A percentile compares a stretch with the other conserved stretches of the same genome.
Conservation (phyloP, 2,329 filamentous ascomycete genomes). For the Diaporthe sp. region DNA sequence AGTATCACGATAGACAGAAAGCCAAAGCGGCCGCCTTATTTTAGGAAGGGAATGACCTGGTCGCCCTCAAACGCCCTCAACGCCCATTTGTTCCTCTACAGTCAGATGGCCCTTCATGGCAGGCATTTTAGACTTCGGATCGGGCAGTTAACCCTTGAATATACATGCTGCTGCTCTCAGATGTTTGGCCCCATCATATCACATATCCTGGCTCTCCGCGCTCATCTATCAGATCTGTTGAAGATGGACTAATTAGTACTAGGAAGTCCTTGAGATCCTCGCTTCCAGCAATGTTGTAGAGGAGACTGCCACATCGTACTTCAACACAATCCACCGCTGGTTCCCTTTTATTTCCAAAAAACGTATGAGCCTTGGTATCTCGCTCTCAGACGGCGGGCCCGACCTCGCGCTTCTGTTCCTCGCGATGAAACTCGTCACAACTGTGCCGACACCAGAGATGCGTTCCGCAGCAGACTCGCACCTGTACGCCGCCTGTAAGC, state of each 20-base stretch:
- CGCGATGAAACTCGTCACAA: constrained; percentile 58
- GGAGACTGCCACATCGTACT: constrained; percentile 52
- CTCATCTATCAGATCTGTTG: neutral
- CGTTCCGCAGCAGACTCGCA: constrained; percentile 45
- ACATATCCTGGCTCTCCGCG: neutral
- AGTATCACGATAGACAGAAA: neutral
- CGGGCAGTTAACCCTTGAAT: neutral
- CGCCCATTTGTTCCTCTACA: neutral
- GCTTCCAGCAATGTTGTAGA: constrained; percentile 50
- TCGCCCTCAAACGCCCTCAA: neutral
- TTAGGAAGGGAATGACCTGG: neutral
- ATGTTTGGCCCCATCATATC: neutral
- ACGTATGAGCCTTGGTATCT: constrained; percentile 53
- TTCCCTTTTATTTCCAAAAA: constrained; percentile 60
- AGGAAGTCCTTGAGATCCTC: constrained; percentile 52
- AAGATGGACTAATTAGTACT: neutral
- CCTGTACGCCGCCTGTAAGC: constrained; percentile 55
- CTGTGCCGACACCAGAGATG: constrained; percentile 47
- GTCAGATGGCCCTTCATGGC: neutral
- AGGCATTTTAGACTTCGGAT: neutral
- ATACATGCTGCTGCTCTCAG: neutral
- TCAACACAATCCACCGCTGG: constrained; percentile 56
- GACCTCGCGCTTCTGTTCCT: constrained; percentile 59
- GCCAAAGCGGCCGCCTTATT: neutral
- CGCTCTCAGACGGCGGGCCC: constrained; percentile 54